Evolutionary conservation across 495 filamentous ascomycete species (phyloP).

Genomic region (Trichoderma orchidacearum): DNA sequence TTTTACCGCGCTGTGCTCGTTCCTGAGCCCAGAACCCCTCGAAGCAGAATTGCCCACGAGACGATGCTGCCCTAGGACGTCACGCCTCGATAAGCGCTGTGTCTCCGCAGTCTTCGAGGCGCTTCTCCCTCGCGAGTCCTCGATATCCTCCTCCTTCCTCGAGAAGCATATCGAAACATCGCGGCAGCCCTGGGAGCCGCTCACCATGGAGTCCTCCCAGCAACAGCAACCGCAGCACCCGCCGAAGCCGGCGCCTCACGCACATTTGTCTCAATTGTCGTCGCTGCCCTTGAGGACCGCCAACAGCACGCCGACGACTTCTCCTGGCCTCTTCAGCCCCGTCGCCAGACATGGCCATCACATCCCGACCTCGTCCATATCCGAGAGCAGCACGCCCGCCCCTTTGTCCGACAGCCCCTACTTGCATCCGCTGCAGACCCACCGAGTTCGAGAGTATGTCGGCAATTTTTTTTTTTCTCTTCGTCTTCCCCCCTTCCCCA

Average conservation of each 20-base stretch:
- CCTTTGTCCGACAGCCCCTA: slow-evolving; percentile 35
- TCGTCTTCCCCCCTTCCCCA: neutral
- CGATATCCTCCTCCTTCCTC: neutral
- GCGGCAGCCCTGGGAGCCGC: neutral
- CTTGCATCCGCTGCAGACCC: slow-evolving; percentile 50
- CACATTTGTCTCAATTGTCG: neutral
- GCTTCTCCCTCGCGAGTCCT: neutral
- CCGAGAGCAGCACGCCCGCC: slow-evolving; percentile 33
- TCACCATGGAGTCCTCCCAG: neutral
- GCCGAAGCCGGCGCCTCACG: neutral
- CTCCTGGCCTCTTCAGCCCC: slow-evolving; percentile 53
- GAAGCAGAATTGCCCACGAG: neutral
- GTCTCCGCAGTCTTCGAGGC: neutral
- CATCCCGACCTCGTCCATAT: slow-evolving; percentile 21
- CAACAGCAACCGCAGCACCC: neutral
- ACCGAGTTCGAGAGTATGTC: slow-evolving; percentile 45
- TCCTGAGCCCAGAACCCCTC: neutral
- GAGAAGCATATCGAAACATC: neutral
- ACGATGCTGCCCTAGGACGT: neutral
- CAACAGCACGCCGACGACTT: slow-evolving; percentile 53
- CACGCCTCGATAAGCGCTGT: neutral
- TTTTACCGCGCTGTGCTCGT: neutral
- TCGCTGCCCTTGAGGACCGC: slow-evolving; percentile 29
- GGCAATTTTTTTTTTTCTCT: neutral
- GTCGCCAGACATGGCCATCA: slow-evolving; percentile 25